phyloP scores from a whole-genome alignment of 495 filamentous ascomycete species.

The Astrothelium subdiscretum region DNA sequence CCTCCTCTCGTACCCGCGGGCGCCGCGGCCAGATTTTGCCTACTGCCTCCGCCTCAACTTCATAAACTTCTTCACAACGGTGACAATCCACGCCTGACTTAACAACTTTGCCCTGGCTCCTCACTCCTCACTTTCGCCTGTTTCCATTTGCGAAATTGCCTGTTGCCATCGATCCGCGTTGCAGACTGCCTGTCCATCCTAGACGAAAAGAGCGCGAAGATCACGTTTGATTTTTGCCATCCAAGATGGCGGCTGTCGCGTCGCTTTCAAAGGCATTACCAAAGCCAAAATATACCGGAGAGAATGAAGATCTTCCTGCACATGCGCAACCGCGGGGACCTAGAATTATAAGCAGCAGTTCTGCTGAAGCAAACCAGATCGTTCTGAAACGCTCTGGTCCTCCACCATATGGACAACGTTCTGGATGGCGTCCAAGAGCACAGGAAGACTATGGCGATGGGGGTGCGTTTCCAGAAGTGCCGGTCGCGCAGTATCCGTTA shows the following conservation, averaged over 20 bases:
- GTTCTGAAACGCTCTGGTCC: slow-evolving; percentile 79
- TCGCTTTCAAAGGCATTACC: slow-evolving; percentile 75
- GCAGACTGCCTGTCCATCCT: too few relatives aligned
- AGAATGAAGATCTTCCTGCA: slow-evolving; percentile 66
- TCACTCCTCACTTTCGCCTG: too few relatives aligned
- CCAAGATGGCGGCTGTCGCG: slow-evolving; percentile 29
- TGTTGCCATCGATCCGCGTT: too few relatives aligned
- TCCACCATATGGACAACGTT: slow-evolving; percentile 71
- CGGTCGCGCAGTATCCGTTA: slow-evolving; percentile 87
- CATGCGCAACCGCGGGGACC: slow-evolving; percentile 66
- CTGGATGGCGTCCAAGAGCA: slow-evolving; percentile 76
- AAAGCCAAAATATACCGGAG: slow-evolving; percentile 77
- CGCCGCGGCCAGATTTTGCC: neutral
- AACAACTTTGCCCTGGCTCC: too few relatives aligned
- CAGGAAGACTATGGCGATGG: slow-evolving; percentile 93
- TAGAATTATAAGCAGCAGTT: slow-evolving; percentile 62
- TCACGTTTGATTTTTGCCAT: too few relatives aligned
- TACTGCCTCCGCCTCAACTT: neutral
- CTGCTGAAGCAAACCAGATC: slow-evolving; percentile 76
- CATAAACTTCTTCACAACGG: too few relatives aligned
- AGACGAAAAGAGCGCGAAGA: too few relatives aligned
- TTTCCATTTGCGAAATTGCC: too few relatives aligned
- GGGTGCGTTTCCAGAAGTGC: slow-evolving; percentile 90
- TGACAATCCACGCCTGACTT: too few relatives aligned
- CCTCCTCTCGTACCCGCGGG: neutral